A percentile compares a stretch with the other conserved stretches of the same genome.
Conservation (phyloP, 2,329 filamentous ascomycete genomes). For the Fusarium heterosporum region DNA sequence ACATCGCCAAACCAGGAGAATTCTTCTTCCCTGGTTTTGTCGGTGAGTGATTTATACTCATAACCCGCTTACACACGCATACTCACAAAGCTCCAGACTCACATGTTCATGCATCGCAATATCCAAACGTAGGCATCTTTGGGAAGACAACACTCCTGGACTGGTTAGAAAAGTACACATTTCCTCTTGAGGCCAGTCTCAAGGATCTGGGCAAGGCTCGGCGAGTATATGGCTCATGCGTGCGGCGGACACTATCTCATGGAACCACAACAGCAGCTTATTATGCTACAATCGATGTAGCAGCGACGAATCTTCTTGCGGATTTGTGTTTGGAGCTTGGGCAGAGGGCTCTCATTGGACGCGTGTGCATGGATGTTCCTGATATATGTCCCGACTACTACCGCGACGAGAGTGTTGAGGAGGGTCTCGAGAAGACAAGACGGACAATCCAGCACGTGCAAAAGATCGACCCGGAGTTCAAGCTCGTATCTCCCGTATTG, state of each 20-base stretch:
- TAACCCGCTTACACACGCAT: background rate
- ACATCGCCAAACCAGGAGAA: conserved; percentile 59
- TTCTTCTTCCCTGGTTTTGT: conserved; percentile 91
- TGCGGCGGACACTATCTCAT: conserved; percentile 84
- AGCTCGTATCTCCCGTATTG: conserved; percentile 80
- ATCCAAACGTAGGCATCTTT: conserved; percentile 93
- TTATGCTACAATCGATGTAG: conserved; percentile 89
- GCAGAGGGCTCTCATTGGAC: conserved; percentile 89
- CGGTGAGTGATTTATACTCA: conserved; percentile 59
- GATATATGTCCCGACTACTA: conserved; percentile 80
- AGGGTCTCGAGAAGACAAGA: conserved; percentile 66
- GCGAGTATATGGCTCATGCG: conserved; percentile 80
- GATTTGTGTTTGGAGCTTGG: conserved; percentile 82
- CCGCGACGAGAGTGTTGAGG: conserved; percentile 74
- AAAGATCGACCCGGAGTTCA: conserved; percentile 71
- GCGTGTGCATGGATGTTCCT: conserved; percentile 91
- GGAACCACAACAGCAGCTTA: conserved; percentile 97
- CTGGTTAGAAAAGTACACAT: conserved; percentile 95
- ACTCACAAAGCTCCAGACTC: conserved; percentile 71
- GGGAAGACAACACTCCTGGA: conserved; percentile 92
- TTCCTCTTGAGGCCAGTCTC: conserved; percentile 88
- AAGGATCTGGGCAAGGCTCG: conserved; percentile 70
- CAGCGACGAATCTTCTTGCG: conserved; percentile 90
- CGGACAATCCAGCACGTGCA: conserved; percentile 74
- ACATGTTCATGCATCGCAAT: conserved; percentile 94